Evolutionary conservation across 2,329 filamentous ascomycete genomes (phyloP).

Genomic region (Hymenoscyphus repandus): DNA sequence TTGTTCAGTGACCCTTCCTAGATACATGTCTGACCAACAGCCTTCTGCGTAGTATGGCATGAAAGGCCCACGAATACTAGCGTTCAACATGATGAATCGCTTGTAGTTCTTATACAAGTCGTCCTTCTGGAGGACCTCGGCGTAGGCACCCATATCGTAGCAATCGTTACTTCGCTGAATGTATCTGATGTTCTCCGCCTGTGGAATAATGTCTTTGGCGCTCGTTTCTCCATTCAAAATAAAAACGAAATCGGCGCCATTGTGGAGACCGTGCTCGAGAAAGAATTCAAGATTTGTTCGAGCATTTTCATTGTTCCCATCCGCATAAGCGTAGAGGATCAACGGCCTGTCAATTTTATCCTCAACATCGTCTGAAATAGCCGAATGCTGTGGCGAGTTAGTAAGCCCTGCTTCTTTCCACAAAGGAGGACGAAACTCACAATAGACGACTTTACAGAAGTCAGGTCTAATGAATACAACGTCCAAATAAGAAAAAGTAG

Average conservation of each 20-base stretch:
- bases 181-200: slow-evolving; percentile 15
- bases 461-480: slow-evolving; percentile 1
- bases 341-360: background rate
- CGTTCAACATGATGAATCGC: slow-evolving; percentile 23
- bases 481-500: slow-evolving; percentile 4
- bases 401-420: background rate
- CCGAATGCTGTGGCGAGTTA: background rate
- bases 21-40: slow-evolving; percentile 23
- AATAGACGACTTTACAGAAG: background rate
- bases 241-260: slow-evolving; percentile 23
- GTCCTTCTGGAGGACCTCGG: slow-evolving; percentile 16
- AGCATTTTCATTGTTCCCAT: slow-evolving; percentile 10
- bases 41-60: slow-evolving; percentile 15
- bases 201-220: slow-evolving; percentile 9
- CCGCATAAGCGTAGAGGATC: slow-evolving; percentile 20
- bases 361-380: background rate
- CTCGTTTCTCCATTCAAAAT: slow-evolving; percentile 21
- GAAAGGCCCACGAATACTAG: slow-evolving; percentile 23
- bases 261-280: slow-evolving; percentile 19
- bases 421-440: background rate
- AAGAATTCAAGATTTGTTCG: slow-evolving; percentile 23
- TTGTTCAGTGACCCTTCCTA: slow-evolving; percentile 14
- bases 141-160: slow-evolving; percentile 21
- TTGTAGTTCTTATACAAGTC: slow-evolving; percentile 20
- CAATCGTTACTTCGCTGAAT: slow-evolving; percentile 20